Evolutionary conservation across 2,329 filamentous ascomycete genomes (phyloP).

Genomic region (Scleromitrula shiraiana): DNA sequence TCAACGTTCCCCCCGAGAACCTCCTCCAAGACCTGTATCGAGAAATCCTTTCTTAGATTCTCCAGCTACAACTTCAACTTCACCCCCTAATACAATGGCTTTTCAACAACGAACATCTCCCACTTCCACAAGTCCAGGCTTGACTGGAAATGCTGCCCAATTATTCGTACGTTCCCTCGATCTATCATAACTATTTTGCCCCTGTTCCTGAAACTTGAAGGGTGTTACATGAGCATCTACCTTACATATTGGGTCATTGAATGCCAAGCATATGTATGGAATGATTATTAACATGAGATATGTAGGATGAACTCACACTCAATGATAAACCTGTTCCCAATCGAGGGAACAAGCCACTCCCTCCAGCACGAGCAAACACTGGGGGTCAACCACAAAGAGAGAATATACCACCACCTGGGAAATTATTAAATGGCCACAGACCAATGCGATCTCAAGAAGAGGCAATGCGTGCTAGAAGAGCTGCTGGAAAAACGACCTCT

Average conservation of each 20-base stretch:
- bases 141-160: slow-evolving; percentile 52
- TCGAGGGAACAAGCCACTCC: slow-evolving; percentile 27
- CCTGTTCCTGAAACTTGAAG: too few species aligned
- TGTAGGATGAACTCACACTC: slow-evolving; percentile 59
- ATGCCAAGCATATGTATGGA: background rate
- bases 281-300: slow-evolving; percentile 24
- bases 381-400: slow-evolving; percentile 32
- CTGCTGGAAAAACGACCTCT: slow-evolving; percentile 30
- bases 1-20: slow-evolving; percentile 50
- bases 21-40: slow-evolving; percentile 52
- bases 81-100: slow-evolving; percentile 43
- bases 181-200: too few species aligned
- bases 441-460: slow-evolving; percentile 61
- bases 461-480: slow-evolving; percentile 44
- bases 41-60: slow-evolving; percentile 69
- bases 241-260: background rate
- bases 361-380: slow-evolving; percentile 30
- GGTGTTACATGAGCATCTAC: too few species aligned
- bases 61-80: slow-evolving; percentile 19
- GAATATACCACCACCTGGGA: slow-evolving; percentile 36
- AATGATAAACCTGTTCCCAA: slow-evolving; percentile 46
- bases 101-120: slow-evolving; percentile 32
- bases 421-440: slow-evolving; percentile 39
- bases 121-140: slow-evolving; percentile 33
- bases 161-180: slow-evolving; percentile 63